Evolutionary conservation across 108 stramenopile species (phyloP).

Genomic region (Pelagomonas calceolata): DNA sequence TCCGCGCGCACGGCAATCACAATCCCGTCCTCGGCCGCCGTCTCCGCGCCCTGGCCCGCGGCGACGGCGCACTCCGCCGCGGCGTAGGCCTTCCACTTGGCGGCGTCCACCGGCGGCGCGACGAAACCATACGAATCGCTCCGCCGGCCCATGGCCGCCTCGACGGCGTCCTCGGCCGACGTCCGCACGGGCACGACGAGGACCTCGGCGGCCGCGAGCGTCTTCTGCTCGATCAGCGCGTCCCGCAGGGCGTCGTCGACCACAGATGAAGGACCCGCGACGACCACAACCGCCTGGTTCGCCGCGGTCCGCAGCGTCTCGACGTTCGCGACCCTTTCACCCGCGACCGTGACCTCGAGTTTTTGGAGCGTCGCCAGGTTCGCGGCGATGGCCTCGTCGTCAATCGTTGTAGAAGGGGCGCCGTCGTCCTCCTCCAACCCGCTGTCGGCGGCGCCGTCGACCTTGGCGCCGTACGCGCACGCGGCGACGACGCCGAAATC

Average conservation of each 20-base stretch:
- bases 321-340: too few species aligned
- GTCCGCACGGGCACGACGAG: background rate
- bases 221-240: background rate
- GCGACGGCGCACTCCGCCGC: background rate
- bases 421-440: background rate
- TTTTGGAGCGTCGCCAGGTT: background rate
- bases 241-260: background rate
- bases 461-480: background rate
- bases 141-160: background rate
- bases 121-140: background rate
- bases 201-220: background rate
- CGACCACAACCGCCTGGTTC: background rate
- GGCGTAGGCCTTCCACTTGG: background rate
- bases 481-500: background rate
- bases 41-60: background rate
- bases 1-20: background rate
- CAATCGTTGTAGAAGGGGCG: too few species aligned
- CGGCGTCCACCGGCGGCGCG: background rate
- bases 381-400: background rate
- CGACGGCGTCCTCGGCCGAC: background rate
- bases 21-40: background rate
- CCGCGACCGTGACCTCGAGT: too few species aligned
- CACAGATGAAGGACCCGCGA: background rate
- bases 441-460: background rate
- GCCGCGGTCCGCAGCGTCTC: background rate